Evolutionary conservation across 1,284 basidiomycete species (phyloP).

Genomic region (Fistulina hepatica): DNA sequence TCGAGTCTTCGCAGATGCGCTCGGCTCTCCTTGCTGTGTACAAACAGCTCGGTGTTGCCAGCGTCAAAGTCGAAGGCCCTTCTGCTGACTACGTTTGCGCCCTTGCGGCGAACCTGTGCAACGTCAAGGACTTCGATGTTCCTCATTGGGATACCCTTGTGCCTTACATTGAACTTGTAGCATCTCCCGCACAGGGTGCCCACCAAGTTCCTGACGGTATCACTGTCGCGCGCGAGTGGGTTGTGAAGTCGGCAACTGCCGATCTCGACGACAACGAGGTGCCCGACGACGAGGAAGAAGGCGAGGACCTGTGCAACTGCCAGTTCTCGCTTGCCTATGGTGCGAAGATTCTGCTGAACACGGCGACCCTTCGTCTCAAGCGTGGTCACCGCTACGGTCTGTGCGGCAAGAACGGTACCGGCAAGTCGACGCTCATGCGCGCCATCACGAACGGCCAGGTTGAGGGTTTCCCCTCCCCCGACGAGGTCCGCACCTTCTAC

Average conservation of each 20-base stretch:
- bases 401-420: slow-evolving; percentile 96
- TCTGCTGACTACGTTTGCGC: slow-evolving; percentile 62
- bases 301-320: slow-evolving; percentile 96
- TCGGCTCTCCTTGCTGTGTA: slow-evolving; percentile 64
- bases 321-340: slow-evolving; percentile 97
- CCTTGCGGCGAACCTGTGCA: slow-evolving; percentile 80
- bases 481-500: slow-evolving; percentile 96
- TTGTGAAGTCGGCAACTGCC: slow-evolving; percentile 80
- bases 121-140: slow-evolving; percentile 86
- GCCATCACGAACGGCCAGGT: slow-evolving; percentile 84
- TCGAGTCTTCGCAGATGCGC: slow-evolving; percentile 57
- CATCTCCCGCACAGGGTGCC: too few relatives aligned
- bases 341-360: slow-evolving; percentile 97
- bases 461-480: slow-evolving; percentile 94
- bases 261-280: slow-evolving; percentile 61
- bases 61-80: slow-evolving; percentile 47
- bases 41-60: slow-evolving; percentile 81
- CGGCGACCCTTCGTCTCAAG: slow-evolving; percentile 91
- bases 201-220: slow-evolving; percentile 47
- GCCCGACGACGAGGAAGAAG: slow-evolving; percentile 88
- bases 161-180: slow-evolving; percentile 64
- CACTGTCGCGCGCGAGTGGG: slow-evolving; percentile 73
- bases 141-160: slow-evolving; percentile 79
- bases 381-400: slow-evolving; percentile 98
- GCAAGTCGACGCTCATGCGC: slow-evolving; percentile 97